Evolutionary conservation across 345 rosid genomes (phyloP), one percentile per base, ranked within the genome.

Genomic region (Eutrema yunnanense): DNA sequence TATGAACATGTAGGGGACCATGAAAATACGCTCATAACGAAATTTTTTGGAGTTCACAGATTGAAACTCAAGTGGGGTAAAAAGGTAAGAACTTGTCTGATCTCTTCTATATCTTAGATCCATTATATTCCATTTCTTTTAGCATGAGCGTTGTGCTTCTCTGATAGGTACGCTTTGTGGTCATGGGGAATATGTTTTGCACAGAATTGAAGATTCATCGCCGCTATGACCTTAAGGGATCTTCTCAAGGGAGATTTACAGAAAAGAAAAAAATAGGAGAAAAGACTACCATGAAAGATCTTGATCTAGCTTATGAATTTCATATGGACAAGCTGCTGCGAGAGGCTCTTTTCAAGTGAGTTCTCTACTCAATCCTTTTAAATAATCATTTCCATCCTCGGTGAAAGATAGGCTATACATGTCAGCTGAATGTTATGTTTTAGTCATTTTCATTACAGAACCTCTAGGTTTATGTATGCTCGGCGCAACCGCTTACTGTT

Each of bases 151-250:
- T 65, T 77, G 68, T 77, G 73, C 43, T 65, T 70, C 71, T 81
- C 76, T 73, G 70, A 74, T 73, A 95, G 99, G 99, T 95, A 69
- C 89, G 90, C 44, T 95, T 95, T 81, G 92, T 95, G 83, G 96
- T 95, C 77, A 95, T 95, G 99, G 99, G 99, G 52, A 95, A 92
- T 80, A 95, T 95, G 99, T 95, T 95, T 78, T 95, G 96, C 88
- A 95, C 99, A 56, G 96, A 92, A 65, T 75, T 92, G 65, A 82
- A 85, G 81, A 95, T 95, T 79, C 99, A 95, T 83, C 84, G 85
- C 46, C 92, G 96, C 56, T 95, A 88, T 76, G 97, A 95, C 81
- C 86, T 95, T 51, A 95, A 95, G 86, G 99, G 97, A 32, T 95
- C 99, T 59, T 50, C 94, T 38, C 77, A 83, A 14, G 99, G 99